Evolutionary conservation across 306 rosid genomes (phyloP), one percentile per base, ranked within the genome.

Genomic region (Canavalia ensiformis): DNA sequence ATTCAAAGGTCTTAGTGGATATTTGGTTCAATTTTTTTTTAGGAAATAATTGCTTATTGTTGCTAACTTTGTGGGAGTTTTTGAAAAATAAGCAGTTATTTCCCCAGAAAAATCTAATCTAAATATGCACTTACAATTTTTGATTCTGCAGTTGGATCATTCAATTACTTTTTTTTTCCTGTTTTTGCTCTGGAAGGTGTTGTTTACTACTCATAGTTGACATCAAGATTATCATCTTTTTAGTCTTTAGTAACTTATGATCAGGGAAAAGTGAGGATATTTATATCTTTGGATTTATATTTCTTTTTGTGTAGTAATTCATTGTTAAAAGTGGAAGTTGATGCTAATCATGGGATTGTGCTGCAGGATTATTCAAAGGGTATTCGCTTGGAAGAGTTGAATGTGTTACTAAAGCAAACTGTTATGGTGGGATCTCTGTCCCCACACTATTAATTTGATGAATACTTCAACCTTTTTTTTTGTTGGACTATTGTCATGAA

Each of bases 281-380:
- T 72, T 59, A 28, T 56, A 54, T 45, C 8, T 30, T 41, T 78
- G 5, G 71, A 76, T 64, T 25, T 12, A n/a, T 63, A 69, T 82
- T 47, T 45, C 34, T 51, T 77, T 81, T 78, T 68, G 37, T 30
- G 50, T 73, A 2, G 59, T 63, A 33, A 65, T 65, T 85, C 77
- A 35, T 52, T 60, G 55, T 81, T 59, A 25, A 25, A 12, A 34
- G 66, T 72, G 18, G 68, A 77, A 80, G 54, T 39, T 76, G 66
- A 72, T 29, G 58, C 56, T 76, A 35, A 76, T 44, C 18, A 46
- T 51, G 69, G 84, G 64, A 65, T 86, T 82, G 51, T 87, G 78
- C 67, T 88, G 91, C 92, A 94, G 98, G 97, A 95, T 86, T 92
- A 88, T 82, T 90, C 99, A 4, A 92, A 85, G 88, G 99, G 99